Evolutionary conservation across 805 yeast genomes (phyloP).

Genomic region (Metschnikowia lunata): DNA sequence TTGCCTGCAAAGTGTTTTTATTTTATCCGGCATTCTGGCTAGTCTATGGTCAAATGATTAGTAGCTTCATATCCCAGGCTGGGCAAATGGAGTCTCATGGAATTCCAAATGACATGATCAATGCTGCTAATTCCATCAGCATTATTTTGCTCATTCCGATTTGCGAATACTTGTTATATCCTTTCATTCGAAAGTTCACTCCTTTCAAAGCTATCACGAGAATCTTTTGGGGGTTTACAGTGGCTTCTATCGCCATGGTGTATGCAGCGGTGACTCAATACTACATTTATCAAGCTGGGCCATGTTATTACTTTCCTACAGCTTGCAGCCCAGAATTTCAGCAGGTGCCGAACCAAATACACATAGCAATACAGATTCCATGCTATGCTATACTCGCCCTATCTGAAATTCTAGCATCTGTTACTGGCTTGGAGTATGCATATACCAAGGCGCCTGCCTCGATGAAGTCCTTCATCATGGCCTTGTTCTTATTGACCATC

Average conservation of each 20-base stretch:
- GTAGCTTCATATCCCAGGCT: slow-evolving; percentile 15
- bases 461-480: slow-evolving; percentile 17
- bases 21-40: slow-evolving; percentile 16
- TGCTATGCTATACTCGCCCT: slow-evolving; percentile 10
- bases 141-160: slow-evolving; percentile 13
- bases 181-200: slow-evolving; percentile 13
- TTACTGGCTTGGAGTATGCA: slow-evolving; percentile 17
- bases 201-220: slow-evolving; percentile 16
- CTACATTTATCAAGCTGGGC: slow-evolving; percentile 13
- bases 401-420: slow-evolving; percentile 13
- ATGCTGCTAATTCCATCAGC: slow-evolving; percentile 11
- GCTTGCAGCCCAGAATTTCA: slow-evolving; percentile 10
- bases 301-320: slow-evolving; percentile 10
- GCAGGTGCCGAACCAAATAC: slow-evolving; percentile 9
- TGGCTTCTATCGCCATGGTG: slow-evolving; percentile 11
- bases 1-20: slow-evolving; percentile 15
- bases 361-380: slow-evolving; percentile 11
- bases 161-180: slow-evolving; percentile 11
- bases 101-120: slow-evolving; percentile 15
- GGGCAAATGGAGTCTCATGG: slow-evolving; percentile 17
- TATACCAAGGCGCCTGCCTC: slow-evolving; percentile 16
- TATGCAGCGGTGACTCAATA: slow-evolving; percentile 14
- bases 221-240: slow-evolving; percentile 14
- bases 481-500: slow-evolving; percentile 59
- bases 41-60: slow-evolving; percentile 16